A percentile compares a stretch with the other conserved stretches of the same genome.
These are phyloP conservation scores for Mycena chlorophos DNA, from an alignment of 768 basidiomycete species.

Conservation along the genomic window DNA sequence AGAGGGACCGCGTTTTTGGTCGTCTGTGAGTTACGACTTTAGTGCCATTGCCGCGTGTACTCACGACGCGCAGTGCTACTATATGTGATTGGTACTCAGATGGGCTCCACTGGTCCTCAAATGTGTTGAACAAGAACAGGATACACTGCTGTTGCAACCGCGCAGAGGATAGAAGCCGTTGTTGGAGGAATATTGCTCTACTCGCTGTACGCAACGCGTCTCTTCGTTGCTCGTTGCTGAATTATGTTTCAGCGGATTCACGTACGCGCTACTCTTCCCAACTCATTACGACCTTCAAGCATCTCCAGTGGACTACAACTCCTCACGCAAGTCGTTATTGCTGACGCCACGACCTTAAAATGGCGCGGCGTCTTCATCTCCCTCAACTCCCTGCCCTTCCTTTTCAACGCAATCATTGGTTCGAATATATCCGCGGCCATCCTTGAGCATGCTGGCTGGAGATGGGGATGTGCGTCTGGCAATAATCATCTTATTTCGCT, in stretches of 20 bases:
- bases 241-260: slow-evolving; percentile 53
- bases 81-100: slow-evolving; percentile 54
- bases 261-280: slow-evolving; percentile 38
- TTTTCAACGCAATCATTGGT: slow-evolving; percentile 67
- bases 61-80: slow-evolving; percentile 43
- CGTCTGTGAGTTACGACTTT: slow-evolving; percentile 46
- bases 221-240: slow-evolving; percentile 26
- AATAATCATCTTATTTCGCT: not conserved
- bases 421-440: slow-evolving; percentile 56
- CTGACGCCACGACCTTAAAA: slow-evolving; percentile 57
- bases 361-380: slow-evolving; percentile 48
- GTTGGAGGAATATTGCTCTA: slow-evolving; percentile 60
- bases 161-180: slow-evolving; percentile 44
- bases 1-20: slow-evolving; percentile 61
- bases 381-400: slow-evolving; percentile 50
- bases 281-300: slow-evolving; percentile 28
- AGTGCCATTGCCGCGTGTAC: not conserved
- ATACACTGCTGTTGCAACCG: slow-evolving; percentile 55
- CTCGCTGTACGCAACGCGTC: slow-evolving; percentile 40
- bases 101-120: not conserved
- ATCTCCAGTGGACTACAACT: slow-evolving; percentile 55
- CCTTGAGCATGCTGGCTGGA: slow-evolving; percentile 48
- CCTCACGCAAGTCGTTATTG: slow-evolving; percentile 63
- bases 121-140: slow-evolving; percentile 29
- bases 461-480: slow-evolving; percentile 63